These are phyloP conservation scores for Neofusicoccum cordaticola DNA, from an alignment of 2,329 filamentous ascomycete genomes.

Conservation along the genomic window DNA sequence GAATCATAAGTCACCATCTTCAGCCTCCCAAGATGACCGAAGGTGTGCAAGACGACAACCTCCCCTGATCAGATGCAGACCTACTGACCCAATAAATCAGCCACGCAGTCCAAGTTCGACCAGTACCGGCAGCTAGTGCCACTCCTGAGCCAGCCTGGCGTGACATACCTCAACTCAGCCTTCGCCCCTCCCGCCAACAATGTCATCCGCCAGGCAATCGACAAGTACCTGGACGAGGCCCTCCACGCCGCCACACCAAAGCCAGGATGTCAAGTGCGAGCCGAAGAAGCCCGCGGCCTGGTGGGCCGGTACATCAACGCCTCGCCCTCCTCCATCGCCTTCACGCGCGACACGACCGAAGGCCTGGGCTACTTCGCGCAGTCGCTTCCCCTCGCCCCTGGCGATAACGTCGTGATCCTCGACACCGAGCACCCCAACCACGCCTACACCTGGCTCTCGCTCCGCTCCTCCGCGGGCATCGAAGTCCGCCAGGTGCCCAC, in stretches of 20 bases:
- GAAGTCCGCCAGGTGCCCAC: not conserved
- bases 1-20: too few relatives aligned
- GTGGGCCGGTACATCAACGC: not conserved
- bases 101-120: not conserved
- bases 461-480: not conserved
- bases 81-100: too few relatives aligned
- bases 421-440: not conserved
- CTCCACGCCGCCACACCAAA: not conserved
- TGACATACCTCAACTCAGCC: not conserved
- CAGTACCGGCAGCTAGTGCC: not conserved
- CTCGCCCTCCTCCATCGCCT: not conserved
- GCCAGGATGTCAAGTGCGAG: not conserved
- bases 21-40: too few relatives aligned
- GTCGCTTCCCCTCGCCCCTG: not conserved
- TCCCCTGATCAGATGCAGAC: too few relatives aligned
- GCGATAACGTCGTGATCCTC: slow-evolving; percentile 2
- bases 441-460: not conserved
- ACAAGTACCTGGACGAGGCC: not conserved
- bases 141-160: not conserved
- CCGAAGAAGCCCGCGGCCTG: not conserved
- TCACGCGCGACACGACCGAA: not conserved
- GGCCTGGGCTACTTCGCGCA: not conserved
- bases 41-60: too few relatives aligned
- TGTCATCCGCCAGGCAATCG: not conserved
- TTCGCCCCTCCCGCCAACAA: not conserved